Evolutionary conservation across 192 early-diverging fungal genomes (phyloP).

Genomic region (Gonapodya prolifera): DNA sequence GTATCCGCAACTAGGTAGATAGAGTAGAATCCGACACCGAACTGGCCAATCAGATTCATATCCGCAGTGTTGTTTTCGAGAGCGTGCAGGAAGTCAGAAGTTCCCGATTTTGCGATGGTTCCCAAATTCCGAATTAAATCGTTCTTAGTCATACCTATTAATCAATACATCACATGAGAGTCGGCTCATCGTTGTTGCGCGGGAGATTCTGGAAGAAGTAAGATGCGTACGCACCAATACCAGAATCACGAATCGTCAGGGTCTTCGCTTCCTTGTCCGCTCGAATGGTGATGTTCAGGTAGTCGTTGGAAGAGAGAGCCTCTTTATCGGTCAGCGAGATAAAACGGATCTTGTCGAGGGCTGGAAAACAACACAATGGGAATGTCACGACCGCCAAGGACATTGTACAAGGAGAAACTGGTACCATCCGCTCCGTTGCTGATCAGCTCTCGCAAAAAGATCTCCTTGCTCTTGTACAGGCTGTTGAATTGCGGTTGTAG

Average conservation of each 20-base stretch:
- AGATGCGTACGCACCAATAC: conserved; percentile 88
- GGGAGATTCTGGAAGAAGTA: conserved; percentile 46
- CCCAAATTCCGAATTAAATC: conserved; percentile 62
- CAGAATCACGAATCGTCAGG: conserved; percentile 79
- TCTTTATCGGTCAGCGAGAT: conserved; percentile 53
- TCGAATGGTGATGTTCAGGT: conserved; percentile 73
- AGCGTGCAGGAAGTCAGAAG: conserved; percentile 71
- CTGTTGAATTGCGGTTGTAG: neutral
- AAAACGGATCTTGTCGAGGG: conserved; percentile 88
- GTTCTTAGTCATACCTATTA: no score
- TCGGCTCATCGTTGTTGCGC: neutral
- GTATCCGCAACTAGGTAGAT: conserved; percentile 92
- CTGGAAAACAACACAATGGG: conserved; percentile 74
- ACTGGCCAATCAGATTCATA: conserved; percentile 81
- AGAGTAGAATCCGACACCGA: conserved; percentile 99
- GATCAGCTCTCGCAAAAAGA: conserved; percentile 93
- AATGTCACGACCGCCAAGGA: no score
- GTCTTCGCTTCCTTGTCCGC: conserved; percentile 59
- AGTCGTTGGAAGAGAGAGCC: conserved; percentile 40
- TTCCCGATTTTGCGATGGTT: conserved; percentile 97
- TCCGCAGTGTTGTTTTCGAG: conserved; percentile 59
- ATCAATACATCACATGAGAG: neutral
- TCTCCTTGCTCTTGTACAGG: conserved; percentile 87
- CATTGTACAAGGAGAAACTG: conserved; percentile 3
- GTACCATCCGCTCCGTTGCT: conserved; percentile 28